Evolutionary conservation across 139 green algal species (phyloP).

Genomic region (Monoraphidium neglectum): DNA sequence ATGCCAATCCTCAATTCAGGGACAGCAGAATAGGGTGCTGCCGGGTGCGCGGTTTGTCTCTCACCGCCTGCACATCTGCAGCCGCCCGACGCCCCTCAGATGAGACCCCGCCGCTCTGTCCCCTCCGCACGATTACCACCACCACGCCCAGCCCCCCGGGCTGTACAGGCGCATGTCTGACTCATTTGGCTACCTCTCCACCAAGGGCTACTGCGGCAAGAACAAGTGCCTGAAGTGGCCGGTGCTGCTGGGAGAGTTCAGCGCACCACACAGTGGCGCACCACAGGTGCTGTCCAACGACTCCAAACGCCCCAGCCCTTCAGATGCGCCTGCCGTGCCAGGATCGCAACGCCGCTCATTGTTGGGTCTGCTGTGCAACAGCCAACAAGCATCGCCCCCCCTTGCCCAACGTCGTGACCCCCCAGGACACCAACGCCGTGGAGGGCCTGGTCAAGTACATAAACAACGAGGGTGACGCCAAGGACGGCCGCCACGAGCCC

Average conservation of each 20-base stretch:
- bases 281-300: neutral
- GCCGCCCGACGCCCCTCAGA: too few species aligned
- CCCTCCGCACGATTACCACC: too few species aligned
- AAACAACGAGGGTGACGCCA: constrained; percentile 15
- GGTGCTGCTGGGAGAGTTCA: constrained; percentile 29
- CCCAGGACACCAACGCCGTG: constrained; percentile 16
- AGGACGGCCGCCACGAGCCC: constrained; percentile 15
- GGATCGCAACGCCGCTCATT: too few species aligned
- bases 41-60: too few species aligned
- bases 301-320: neutral
- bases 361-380: too few species aligned
- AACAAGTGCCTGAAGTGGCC: constrained; percentile 27
- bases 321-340: neutral
- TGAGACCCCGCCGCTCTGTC: too few species aligned
- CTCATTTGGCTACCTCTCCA: constrained; percentile 27
- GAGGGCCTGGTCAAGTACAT: constrained; percentile 23
- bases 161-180: constrained; percentile 29
- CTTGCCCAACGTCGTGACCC: too few species aligned
- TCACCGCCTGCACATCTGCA: too few species aligned
- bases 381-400: too few species aligned
- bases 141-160: constrained; percentile 10
- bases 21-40: too few species aligned
- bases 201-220: constrained; percentile 23
- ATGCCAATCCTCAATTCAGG: too few species aligned
- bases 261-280: constrained; percentile 5